A percentile compares a stretch with the other conserved stretches of the same genome.
Evolutionary conservation across 2,329 filamentous ascomycete genomes (phyloP).

Genomic region (Fusarium clavum): DNA sequence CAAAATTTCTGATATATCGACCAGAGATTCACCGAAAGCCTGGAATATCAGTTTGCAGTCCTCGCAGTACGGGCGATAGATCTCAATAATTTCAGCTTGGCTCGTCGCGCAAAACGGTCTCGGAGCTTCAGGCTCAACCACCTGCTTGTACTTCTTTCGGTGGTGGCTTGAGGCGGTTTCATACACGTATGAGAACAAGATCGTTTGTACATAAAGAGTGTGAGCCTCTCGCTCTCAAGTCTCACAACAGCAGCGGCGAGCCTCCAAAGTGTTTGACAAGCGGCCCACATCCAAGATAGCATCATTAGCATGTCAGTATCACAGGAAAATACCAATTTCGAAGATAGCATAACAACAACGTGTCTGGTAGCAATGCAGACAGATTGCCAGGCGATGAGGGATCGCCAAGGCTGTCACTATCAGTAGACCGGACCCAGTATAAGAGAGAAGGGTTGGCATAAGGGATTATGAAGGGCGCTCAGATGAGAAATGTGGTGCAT

Average conservation of each 20-base stretch:
- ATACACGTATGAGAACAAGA: not conserved
- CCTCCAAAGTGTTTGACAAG: slow-evolving; percentile 18
- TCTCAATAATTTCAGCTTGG: not conserved
- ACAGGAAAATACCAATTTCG: slow-evolving; percentile 4
- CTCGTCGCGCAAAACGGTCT: not conserved
- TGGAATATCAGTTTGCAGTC: not conserved
- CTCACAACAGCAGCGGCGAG: slow-evolving; percentile 33
- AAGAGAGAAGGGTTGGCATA: slow-evolving; percentile 23
- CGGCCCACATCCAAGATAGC: slow-evolving; percentile 3
- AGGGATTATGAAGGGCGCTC: slow-evolving; percentile 21
- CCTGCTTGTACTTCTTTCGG: not conserved
- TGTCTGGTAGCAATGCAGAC: not conserved
- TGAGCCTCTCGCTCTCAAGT: slow-evolving; percentile 21
- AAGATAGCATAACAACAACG: not conserved
- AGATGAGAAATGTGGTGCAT: slow-evolving; percentile 19
- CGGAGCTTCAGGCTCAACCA: not conserved
- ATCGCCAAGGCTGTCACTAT: not conserved
- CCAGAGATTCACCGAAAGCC: not conserved
- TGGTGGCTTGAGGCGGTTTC: not conserved
- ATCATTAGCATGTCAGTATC: not conserved
- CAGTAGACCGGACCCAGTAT: not conserved
- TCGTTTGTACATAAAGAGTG: slow-evolving; percentile 2
- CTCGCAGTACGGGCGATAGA: not conserved
- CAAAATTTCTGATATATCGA: slow-evolving; percentile 19
- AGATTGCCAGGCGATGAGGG: not conserved